These are phyloP conservation scores for Globisporangium nagaii DNA, from an alignment of 352 stramenopile species.

Conservation along the genomic window DNA sequence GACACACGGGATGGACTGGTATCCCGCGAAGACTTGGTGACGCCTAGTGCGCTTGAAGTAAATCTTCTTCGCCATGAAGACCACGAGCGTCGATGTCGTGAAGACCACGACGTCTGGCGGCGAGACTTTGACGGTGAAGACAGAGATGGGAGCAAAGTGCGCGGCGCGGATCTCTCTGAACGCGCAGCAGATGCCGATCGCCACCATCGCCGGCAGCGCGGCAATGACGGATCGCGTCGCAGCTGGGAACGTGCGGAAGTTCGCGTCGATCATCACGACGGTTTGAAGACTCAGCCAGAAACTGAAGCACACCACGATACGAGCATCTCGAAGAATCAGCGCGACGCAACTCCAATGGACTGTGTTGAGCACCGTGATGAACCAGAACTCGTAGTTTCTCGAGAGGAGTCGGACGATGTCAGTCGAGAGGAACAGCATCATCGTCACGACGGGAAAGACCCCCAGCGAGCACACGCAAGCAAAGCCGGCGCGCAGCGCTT, in stretches of 20 bases:
- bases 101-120: not conserved
- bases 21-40: not conserved
- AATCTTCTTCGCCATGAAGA: not conserved
- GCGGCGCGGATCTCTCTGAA: not conserved
- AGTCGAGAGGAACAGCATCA: not conserved
- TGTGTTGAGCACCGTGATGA: not conserved
- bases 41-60: not conserved
- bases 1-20: not conserved
- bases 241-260: not conserved
- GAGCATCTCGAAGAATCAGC: not conserved
- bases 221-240: not conserved
- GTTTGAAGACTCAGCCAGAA: not conserved
- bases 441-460: not conserved
- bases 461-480: not conserved
- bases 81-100: not conserved
- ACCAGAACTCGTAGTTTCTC: not conserved
- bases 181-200: not conserved
- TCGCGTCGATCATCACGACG: not conserved
- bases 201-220: not conserved
- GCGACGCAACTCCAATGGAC: not conserved
- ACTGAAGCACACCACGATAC: not conserved
- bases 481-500: not conserved
- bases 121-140: not conserved
- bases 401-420: not conserved
- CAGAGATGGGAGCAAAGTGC: not conserved